Evolutionary conservation across 352 stramenopile species (phyloP).

Genomic region (Peronospora farinosa): DNA sequence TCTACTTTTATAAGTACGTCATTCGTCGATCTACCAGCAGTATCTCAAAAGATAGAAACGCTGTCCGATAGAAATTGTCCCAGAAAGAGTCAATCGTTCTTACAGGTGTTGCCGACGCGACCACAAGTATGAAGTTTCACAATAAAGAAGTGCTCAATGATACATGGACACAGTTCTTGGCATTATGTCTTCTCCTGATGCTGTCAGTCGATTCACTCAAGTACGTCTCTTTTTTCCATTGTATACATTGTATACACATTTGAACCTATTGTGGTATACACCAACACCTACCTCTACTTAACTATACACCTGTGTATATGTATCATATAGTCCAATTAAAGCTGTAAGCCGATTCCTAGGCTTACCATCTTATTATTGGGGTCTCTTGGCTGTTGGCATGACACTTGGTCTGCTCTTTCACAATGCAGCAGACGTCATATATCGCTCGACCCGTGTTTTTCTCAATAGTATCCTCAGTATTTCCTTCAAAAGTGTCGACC

Average conservation of each 20-base stretch:
- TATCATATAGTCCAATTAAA: slow-evolving; percentile 61
- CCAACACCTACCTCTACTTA: slow-evolving; percentile 1
- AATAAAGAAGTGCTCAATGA: slow-evolving; percentile 75
- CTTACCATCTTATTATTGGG: slow-evolving; percentile 66
- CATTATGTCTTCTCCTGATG: slow-evolving; percentile 67
- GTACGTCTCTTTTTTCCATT: slow-evolving; percentile 33
- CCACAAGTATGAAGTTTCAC: slow-evolving; percentile 57
- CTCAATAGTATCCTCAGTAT: slow-evolving; percentile 97
- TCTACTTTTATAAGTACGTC: slow-evolving; percentile 4
- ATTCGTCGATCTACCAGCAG: slow-evolving; percentile 16
- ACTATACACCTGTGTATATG: slow-evolving; percentile 7
- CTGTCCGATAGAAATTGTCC: neutral
- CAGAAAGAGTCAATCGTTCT: neutral
- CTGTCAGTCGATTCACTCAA: slow-evolving; percentile 84
- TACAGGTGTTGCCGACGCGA: neutral
- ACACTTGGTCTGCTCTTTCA: slow-evolving; percentile 67
- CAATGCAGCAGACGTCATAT: slow-evolving; percentile 77
- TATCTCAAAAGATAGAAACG: neutral
- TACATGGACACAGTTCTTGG: slow-evolving; percentile 76
- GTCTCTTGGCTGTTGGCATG: slow-evolving; percentile 47
- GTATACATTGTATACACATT: neutral
- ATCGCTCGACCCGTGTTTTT: slow-evolving; percentile 86
- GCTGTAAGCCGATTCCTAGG: slow-evolving; percentile 67
- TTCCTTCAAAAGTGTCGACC: slow-evolving; percentile 96
- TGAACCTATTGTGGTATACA: neutral